Evolutionary conservation across 1,284 basidiomycete genomes (phyloP), one percentile per base, ranked within the genome.

Genomic region (Tremellales sp.): DNA sequence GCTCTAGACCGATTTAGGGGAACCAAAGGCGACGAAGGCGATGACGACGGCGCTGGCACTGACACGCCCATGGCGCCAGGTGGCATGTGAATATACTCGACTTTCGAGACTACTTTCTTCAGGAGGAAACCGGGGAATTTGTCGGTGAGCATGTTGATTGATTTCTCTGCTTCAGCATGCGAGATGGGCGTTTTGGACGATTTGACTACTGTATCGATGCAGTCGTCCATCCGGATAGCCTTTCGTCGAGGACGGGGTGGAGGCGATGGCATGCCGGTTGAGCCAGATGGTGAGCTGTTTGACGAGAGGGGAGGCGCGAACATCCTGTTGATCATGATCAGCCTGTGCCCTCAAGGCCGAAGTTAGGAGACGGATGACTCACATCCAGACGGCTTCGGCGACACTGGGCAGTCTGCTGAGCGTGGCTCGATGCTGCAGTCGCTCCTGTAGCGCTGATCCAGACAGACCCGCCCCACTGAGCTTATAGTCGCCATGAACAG

Each of bases 311-410:
- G 61, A 3, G 60, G 61, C 5, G 70, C 70, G 56, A 73, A 75
- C 53, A 74, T 61, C 62, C 67, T 69, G 22, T 2, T 17, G 11
- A 17, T 53, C 48, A 52, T 17, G 11, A 17, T 53, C 48, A 52
- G 48, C 45, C 36, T 31, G 21, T 5, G 19, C 7, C 8, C 23
- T 15, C 8, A 8, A 33, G 29, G 10, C n/a, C 8, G 29, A 33
- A 33, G n/a, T 8, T 7, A 22, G 12, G 19, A 23, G 15, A 21
- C 19, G 19, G 4, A 22, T 15, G 4, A 63, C 69, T 60, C 43
- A 71, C 74, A 76, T 74, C 70, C 71, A 75, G 4, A 76, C 72
- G 19, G 58, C 67, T 52, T 77, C 74, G 0, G 75, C 75, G 23
- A 77, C 62, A 27, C 63, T 53, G 45, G 71, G 70, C 19, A 76